Base-by-base conservation (phyloP, 148 eudicot species). In the Simmondsia chinensis region DNA sequence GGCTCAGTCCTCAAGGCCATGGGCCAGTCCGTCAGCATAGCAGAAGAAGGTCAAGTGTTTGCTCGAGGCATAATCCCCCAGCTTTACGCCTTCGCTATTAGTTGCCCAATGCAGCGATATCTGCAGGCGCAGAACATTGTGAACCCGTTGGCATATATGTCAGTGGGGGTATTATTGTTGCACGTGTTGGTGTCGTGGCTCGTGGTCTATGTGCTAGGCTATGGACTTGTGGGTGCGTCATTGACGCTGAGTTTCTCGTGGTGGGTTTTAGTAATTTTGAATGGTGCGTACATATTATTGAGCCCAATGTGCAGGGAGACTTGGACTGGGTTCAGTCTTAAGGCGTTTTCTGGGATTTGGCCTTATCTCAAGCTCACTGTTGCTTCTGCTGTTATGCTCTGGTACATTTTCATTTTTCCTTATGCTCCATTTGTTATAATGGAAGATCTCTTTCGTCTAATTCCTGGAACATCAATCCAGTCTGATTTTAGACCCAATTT, bases 101-200 rank as follows among this genome's bases (percentile, higher is more conserved):
- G 64, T 7, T 78, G 74, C 33, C 80, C 85, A 0, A 46, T 66
- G 65, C 74, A 78, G 32, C 70, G 77, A 52, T 70, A 73, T 34
- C 76, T 74, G 1, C 76, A 73, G 34, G 76, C 83, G 3, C 79
- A 77, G 44, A 77, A 77, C 53, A 70, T 77, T 19, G 83, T 77
- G 18, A 77, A 77, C 64, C 83, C 83, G n/a, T 28, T 77, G 35
- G 83, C 83, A 5, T 73, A 59, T 33, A 73, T 77, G 39, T 62
- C 83, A 1, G 61, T 73, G 6, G 73, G 57, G 39, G 79, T 73
- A 7, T 77, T 77, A 27, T 26, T 57, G 2, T 3, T 77, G 7
- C 83, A 77, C 42, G 42, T 47, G 25, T 50, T 71, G 1, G 30
- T 76, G 6, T 56, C 72, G 2, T 76, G 82, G 82, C 54, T 76